Evolutionary conservation across 1,139 yeast species (phyloP), one percentile per base, ranked within the genome.

Genomic region (Cylindricascospora bacillispora): DNA sequence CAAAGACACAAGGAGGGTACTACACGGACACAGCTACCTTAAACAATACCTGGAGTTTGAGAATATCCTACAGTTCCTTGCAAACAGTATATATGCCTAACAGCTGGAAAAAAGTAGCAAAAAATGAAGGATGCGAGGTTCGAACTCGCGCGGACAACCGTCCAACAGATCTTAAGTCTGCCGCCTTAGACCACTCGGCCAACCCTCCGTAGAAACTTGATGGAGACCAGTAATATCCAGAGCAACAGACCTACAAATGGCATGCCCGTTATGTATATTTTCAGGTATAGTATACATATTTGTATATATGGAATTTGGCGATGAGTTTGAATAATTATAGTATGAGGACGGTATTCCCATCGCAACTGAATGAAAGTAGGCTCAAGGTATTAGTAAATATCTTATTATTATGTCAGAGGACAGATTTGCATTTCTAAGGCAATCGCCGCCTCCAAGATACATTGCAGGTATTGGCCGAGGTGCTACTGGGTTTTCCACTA

Each of bases 401-500:
- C 21, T 7, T 7, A 18, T 6, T 7, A 22, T 22, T n/a, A 22
- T 22, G 24, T 10, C 11, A 10, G 24, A 11, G 52, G 44, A 44
- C 15, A 35, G 45, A 28, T 44, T 44, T 34, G 40, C 43, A n/a
- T 89, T 89, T 54, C 63, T 89, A 33, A 86, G 79, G 46, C 85
- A 80, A 59, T 74, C 77, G 39, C 78, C 97, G 0, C 98, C 98
- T 0, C 71, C 78, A 3, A 93, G 93, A 5, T 89, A 89, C 50
- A 70, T 85, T 23, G 80, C 97, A 2, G 98, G 98, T 19, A 59
- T 85, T 6, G 98, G 97, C 0, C 64, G 98, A 49, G 98, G 98
- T 12, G 98, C 97, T 2, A 71, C 82, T 0, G 97, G 97, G 1
- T 86, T 86, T 53, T 73, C 89, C 1, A 81, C 94, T 0, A 68